Evolutionary conservation across 306 rosid genomes (phyloP).

Genomic region (Alnus glutinosa): DNA sequence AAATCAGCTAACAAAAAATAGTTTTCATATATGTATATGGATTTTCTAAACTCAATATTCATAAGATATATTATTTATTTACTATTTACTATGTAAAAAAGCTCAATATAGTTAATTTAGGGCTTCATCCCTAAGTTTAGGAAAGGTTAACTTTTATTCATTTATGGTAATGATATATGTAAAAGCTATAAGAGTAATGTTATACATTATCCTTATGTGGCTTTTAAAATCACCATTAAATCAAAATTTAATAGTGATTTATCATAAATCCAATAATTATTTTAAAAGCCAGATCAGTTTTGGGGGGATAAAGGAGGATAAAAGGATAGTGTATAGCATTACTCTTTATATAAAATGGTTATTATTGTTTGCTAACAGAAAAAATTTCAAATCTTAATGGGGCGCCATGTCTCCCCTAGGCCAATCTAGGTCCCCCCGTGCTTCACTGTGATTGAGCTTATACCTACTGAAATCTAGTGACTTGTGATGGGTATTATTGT

Average conservation of each 20-base stretch:
- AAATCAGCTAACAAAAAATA: too few relatives aligned
- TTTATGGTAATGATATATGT: background rate
- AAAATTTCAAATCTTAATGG: background rate
- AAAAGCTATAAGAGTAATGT: too few relatives aligned
- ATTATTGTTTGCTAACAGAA: background rate
- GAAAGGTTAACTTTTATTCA: background rate
- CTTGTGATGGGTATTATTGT: too few relatives aligned
- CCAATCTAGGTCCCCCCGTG: background rate
- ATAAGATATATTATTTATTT: background rate
- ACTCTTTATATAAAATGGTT: background rate
- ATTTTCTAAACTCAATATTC: background rate
- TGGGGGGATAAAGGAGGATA: too few relatives aligned
- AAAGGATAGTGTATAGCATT: too few relatives aligned
- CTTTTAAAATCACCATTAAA: too few relatives aligned
- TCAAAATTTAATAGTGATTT: too few relatives aligned
- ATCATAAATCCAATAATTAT: too few relatives aligned
- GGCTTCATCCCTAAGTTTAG: background rate
- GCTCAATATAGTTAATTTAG: background rate
- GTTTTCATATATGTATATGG: background rate
- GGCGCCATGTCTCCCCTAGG: background rate
- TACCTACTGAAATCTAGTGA: background rate
- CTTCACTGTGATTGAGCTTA: background rate
- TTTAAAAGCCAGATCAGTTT: too few relatives aligned
- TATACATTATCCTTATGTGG: too few relatives aligned
- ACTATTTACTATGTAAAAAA: background rate